Base-by-base conservation (phyloP, 805 yeast genomes). In the Hanseniaspora pseudoguilliermondii region DNA sequence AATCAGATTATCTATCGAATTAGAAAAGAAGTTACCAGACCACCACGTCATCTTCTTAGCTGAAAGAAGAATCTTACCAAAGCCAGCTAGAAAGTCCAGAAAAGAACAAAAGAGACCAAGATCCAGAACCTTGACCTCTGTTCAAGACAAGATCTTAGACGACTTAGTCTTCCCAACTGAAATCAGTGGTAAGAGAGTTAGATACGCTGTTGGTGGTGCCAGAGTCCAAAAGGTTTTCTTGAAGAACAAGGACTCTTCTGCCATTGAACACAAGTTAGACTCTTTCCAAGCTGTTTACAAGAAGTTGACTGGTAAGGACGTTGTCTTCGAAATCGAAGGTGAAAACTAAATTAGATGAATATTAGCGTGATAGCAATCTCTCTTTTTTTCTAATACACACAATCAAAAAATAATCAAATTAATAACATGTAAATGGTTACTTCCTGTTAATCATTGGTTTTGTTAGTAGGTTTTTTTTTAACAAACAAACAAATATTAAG, bases 11-110 rank as follows among this genome's bases (percentile, higher is more conserved):
- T 88, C 96, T 80, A 91, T 97, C 80, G 98, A 91, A 82, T 86
- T 91, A 75, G 98, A 91, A 82, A 91, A 91, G 95, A 91, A 93
- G 82, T 93, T 91, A 90, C 95, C 97, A 75, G 98, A 91, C 83
- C 87, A 95, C 77, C 97, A 93, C 76, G 96, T 91, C 76, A 91
- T 93, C 70, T 88, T 91, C 88, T 84, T 91, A 74, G 97, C 97
- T 73, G 97, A 91, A 83, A 88, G 98, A 82, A 88, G 96, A 81
- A 93, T 91, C 80, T 82, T 93, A 74, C 96, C 97, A 80, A 91
- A 88, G 83, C 97, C 97, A 75, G 86, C 95, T 71, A 89, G 97
- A 81, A 79, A 83, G 72, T 81, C 96, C 61, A 87, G 89, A 82
- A 86, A 84, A 76, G 77, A 75, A 70, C 98, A 93, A 81, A 90